Base-by-base conservation (phyloP, 306 rosid genomes). In the Quercus agrifolia region DNA sequence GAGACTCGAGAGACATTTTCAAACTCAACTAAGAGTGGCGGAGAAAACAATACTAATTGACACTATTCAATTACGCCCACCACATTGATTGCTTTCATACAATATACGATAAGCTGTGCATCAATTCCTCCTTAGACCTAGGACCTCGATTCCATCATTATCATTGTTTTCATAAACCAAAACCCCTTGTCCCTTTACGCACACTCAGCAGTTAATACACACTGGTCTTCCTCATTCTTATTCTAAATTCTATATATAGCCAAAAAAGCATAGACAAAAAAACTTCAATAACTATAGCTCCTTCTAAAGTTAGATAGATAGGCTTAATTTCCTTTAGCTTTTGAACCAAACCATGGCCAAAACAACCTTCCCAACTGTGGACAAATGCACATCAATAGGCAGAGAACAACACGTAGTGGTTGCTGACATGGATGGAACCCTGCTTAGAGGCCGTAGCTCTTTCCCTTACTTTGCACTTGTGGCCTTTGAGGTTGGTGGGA, bases 361-460 rank as follows among this genome's bases (percentile, higher is more conserved):
- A 28, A 25, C 70, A 18, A 54, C 81, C 0, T 91, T 94, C 82
- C 97, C 92, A 10, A 71, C 88, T 0, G 83, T 91, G 6, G 74
- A 78, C 57, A 87, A 86, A 74, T 94, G 98, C 76, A 9, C 73
- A 3, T 89, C 97, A 0, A 80, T 76, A 0, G 97, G 90, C 2
- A 78, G 97, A 5, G 97, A 94, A 57, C 88, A 87, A 1, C 90
- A 92, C 62, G 81, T 93, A 0, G 94, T 94, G 68, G 98, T 94
- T 1, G 88, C 97, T 0, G 97, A 94, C 85, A 87, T 94, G 97
- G 98, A 94, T 28, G 98, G 97, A 9, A 94, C 98, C 0, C 72
- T 94, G 54, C 90, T 94, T 2, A 67, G 87, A 49, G 97, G 97
- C 1, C 74, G 97, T 0, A 94, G 94, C 82, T 92, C 98, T 0